Base-by-base conservation (phyloP, 495 filamentous ascomycete species). In the Articulospora tetracladia region DNA sequence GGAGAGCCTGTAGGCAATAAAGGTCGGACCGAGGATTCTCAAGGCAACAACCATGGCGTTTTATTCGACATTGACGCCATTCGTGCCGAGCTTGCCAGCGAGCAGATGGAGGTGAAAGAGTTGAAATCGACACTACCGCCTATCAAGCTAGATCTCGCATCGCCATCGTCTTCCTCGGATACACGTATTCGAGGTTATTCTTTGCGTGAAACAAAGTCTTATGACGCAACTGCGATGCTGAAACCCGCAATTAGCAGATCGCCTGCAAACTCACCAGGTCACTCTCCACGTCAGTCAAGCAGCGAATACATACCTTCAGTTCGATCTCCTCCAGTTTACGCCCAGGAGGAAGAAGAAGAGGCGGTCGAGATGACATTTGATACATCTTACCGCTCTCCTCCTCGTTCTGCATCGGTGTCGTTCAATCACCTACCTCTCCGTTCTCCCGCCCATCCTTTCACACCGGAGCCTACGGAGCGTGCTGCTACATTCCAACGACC, bases 61-160 rank as follows among this genome's bases (percentile, higher is more conserved):
- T 77, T 99, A 11, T 99, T 99, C 66, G 94, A 99, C 68, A 86
- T 98, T 53, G 94, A 99, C 66, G 94, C 94, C 6, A 97, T 99
- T 62, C 83, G 90, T 51, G 83, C 88, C 1, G 92, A 96, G 66
- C 73, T 99, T 10, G 90, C 90, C 24, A 88, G 82, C 30, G 87
- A 94, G 61, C 77, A 77, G 41, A 57, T 73, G 28, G 73, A 76
- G 39, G 83, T 96, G 58, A 86, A 83, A 68, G 88, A 98, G 73
- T 76, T 97, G 32, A 85, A 93, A 68, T 92, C 88, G 12, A 97
- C 93, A 2, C 74, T 97, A 19, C 92, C 93, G 51, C 89, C 92
- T 0, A 93, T 97, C 78, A 93, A 92, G 66, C 77, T 96, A 48
- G 82, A 92, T 54, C 63, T 86, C 51, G 78, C 28, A 11, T 39